phyloP scores from a whole-genome alignment of 2,329 filamentous ascomycete species.

The Curvularia verruculosa region DNA sequence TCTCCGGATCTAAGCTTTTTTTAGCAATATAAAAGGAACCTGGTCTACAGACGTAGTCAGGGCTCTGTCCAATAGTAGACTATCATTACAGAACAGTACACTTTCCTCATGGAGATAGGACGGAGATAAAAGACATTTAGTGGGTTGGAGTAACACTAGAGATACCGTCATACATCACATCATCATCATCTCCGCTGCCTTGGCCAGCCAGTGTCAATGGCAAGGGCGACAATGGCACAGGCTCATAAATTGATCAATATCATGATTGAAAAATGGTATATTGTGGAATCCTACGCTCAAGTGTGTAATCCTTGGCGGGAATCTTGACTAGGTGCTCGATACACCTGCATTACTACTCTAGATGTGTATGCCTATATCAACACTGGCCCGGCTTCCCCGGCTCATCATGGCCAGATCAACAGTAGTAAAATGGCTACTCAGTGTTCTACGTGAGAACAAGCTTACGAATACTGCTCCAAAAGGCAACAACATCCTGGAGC shows the following conservation, averaged over 20 bases:
- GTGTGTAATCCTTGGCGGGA: neutral
- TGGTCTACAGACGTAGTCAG: neutral
- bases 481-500: neutral
- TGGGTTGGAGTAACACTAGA: neutral
- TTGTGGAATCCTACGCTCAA: neutral
- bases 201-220: neutral
- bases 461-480: neutral
- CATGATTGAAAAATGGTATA: neutral
- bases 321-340: neutral
- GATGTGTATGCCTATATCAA: neutral
- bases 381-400: neutral
- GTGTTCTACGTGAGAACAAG: neutral
- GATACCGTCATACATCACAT: neutral
- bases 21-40: too few species aligned
- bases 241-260: neutral
- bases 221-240: neutral
- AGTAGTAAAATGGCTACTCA: neutral
- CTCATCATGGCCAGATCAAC: neutral
- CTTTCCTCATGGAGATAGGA: neutral
- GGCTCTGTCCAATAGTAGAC: neutral
- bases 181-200: neutral
- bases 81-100: neutral
- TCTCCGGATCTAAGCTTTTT: neutral
- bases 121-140: neutral
- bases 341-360: too few species aligned